Evolutionary conservation across 176 grass and related monocot species (phyloP).

Genomic region (Chloris gayana): DNA sequence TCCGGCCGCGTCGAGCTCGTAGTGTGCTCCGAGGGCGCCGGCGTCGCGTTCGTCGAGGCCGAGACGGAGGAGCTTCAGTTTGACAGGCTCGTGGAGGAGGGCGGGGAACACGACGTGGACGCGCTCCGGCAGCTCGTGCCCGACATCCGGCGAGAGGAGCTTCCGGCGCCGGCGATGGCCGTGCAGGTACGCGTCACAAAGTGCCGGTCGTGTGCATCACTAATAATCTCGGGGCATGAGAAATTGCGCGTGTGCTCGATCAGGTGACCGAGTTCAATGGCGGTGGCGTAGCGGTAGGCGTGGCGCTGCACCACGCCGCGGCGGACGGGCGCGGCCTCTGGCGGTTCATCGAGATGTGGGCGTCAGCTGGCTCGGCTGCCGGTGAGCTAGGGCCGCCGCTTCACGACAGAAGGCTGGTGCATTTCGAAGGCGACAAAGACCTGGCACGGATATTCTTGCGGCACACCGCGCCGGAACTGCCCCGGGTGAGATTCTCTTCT

Average conservation of each 20-base stretch:
- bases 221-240: too few relatives aligned
- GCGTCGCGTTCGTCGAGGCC: constrained; percentile 39
- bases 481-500: constrained; percentile 23
- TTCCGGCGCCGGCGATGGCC: constrained; percentile 35
- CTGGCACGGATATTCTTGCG: neutral
- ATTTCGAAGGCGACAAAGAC: constrained; percentile 27
- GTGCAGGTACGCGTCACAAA: neutral
- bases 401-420: constrained; percentile 36
- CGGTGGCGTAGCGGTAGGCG: constrained; percentile 30
- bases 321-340: constrained; percentile 35
- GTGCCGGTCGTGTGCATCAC: too few relatives aligned
- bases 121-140: constrained; percentile 10
- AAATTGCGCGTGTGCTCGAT: neutral
- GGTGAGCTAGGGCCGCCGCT: neutral
- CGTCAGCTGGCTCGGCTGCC: neutral
- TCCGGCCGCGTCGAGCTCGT: neutral
- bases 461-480: constrained; percentile 25
- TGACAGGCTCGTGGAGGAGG: constrained; percentile 12
- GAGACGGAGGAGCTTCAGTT: constrained; percentile 37
- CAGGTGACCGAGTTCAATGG: constrained; percentile 47
- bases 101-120: constrained; percentile 12
- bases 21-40: neutral
- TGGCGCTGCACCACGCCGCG: constrained; percentile 28
- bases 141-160: constrained; percentile 24
- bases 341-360: constrained; percentile 35